These are phyloP conservation scores for Geosmithia flava DNA, from an alignment of 2,329 filamentous ascomycete species.

Conservation along the genomic window DNA sequence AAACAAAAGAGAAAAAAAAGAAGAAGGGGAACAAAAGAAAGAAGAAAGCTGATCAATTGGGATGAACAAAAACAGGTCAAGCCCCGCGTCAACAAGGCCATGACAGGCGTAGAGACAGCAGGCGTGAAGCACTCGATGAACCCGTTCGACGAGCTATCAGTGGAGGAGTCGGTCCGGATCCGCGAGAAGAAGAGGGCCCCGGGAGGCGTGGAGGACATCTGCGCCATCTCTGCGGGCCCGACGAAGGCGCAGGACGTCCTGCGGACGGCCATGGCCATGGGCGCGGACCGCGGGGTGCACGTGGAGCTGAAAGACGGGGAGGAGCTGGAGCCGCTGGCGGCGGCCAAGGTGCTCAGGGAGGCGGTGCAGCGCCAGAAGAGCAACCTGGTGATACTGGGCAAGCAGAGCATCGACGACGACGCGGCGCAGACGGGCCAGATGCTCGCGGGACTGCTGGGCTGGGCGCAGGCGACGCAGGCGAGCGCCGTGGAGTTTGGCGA, in stretches of 20 bases:
- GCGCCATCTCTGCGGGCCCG: conserved; percentile 79
- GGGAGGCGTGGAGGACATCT: conserved; percentile 77
- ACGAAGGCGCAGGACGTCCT: conserved; percentile 79
- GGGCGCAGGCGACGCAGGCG: conserved; percentile 92
- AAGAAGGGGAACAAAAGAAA: not conserved
- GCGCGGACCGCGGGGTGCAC: conserved; percentile 83
- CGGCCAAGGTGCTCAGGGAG: conserved; percentile 78
- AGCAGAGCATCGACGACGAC: conserved; percentile 98
- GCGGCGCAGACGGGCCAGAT: conserved; percentile 95
- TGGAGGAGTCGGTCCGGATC: conserved; percentile 91
- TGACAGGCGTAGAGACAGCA: conserved; percentile 81
- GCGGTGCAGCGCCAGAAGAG: conserved; percentile 74
- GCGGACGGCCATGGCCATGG: conserved; percentile 97
- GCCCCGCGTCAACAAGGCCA: conserved; percentile 56
- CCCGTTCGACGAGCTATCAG: conserved; percentile 95
- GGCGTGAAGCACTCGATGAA: conserved; percentile 98
- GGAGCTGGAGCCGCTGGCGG: conserved; percentile 75
- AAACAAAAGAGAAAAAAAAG: not conserved
- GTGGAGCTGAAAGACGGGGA: conserved; percentile 67
- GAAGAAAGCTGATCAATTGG: not conserved
- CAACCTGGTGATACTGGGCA: conserved; percentile 88
- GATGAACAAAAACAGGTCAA: conserved; percentile 38
- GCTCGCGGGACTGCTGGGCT: conserved; percentile 83
- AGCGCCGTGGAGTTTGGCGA: conserved; percentile 68
- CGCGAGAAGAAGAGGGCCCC: conserved; percentile 71